phyloP scores from a whole-genome alignment of 257 asterid species.

The Solanum bulbocastanum region DNA sequence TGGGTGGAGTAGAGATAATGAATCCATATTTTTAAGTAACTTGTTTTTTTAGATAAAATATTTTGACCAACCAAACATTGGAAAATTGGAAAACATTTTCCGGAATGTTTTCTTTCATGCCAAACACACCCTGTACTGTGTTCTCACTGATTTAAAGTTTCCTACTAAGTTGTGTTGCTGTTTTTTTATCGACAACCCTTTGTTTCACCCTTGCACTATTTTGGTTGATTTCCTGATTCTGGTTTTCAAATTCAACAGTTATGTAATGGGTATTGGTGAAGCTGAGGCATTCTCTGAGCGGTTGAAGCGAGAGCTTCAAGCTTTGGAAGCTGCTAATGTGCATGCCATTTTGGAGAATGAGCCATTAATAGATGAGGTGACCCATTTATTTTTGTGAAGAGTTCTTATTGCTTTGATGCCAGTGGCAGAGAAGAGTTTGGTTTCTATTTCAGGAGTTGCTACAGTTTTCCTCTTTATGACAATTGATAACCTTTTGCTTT shows the following conservation, averaged over 20 bases:
- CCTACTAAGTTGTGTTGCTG: not conserved
- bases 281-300: conserved; percentile 99
- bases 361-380: conserved; percentile 74
- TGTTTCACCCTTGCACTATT: not conserved
- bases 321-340: conserved; percentile 97
- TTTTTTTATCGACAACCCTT: not conserved
- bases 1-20: not conserved
- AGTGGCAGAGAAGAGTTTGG: not conserved
- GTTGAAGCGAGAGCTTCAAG: conserved; percentile 95
- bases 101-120: not conserved
- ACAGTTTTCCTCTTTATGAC: conserved; percentile 8
- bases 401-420: not conserved
- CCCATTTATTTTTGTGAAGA: not conserved
- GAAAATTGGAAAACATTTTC: not conserved
- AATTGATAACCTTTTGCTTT: not conserved
- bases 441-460: not conserved
- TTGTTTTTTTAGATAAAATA: not conserved
- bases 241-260: conserved; percentile 39
- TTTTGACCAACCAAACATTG: not conserved
- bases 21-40: not conserved
- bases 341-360: conserved; percentile 96
- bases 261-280: conserved; percentile 96
- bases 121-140: not conserved
- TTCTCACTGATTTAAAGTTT: not conserved
- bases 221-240: conserved; percentile 1